These are phyloP conservation scores for Exophiala dermatitidis DNA, from an alignment of 2,329 filamentous ascomycete species.

Conservation along the genomic window DNA sequence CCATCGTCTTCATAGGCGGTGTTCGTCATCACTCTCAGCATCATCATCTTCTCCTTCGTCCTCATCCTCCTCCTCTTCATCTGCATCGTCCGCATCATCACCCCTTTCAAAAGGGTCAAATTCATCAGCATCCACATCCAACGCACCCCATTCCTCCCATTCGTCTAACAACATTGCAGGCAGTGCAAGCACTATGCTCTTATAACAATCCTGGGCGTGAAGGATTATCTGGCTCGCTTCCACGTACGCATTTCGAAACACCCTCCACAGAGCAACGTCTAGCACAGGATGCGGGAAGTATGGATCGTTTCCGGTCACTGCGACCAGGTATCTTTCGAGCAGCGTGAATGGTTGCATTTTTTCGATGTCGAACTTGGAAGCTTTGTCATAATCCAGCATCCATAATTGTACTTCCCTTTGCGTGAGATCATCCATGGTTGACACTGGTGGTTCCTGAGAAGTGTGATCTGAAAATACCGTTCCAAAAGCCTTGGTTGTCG, in stretches of 20 bases:
- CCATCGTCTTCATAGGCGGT: conserved; percentile 17
- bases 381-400: conserved; percentile 20
- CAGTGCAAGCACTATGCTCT: not conserved
- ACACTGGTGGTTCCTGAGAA: not conserved
- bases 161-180: conserved; percentile 8
- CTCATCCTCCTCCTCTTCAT: not conserved
- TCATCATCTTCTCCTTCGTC: not conserved
- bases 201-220: not conserved
- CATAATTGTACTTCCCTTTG: conserved; percentile 12
- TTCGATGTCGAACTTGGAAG: conserved; percentile 2
- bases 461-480: not conserved
- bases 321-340: conserved; percentile 13
- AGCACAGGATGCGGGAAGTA: conserved; percentile 17
- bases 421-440: conserved; percentile 5
- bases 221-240: conserved; percentile 11
- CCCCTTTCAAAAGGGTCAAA: conserved; percentile 14
- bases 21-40: not conserved
- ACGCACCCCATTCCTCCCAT: conserved; percentile 15
- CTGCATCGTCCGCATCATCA: not conserved
- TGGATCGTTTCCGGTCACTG: conserved; percentile 20
- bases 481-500: conserved; percentile 1
- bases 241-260: conserved; percentile 10
- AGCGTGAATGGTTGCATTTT: not conserved
- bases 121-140: conserved; percentile 3
- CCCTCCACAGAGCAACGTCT: conserved; percentile 5